Conservation (phyloP, 2,329 filamentous ascomycete genomes). For the Nannizzia gypsea region DNA sequence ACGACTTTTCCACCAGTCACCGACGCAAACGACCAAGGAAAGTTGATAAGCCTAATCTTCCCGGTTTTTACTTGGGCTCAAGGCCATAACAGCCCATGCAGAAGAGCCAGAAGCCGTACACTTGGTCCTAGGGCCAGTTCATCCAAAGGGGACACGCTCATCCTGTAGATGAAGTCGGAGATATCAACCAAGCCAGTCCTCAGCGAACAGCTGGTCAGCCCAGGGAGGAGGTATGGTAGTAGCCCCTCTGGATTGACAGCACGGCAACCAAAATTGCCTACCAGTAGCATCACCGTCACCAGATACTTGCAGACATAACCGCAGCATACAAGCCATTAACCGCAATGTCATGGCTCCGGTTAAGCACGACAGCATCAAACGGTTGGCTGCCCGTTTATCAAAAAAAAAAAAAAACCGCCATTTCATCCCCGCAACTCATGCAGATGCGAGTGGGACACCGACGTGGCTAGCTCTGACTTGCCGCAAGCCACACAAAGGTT, state of each 20-base stretch:
- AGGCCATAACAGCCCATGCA: neutral
- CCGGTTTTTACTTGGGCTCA: neutral
- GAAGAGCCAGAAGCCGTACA: neutral
- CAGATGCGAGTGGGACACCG: constrained; percentile 1
- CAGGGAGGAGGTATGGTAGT: too few species aligned
- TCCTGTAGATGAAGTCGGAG: neutral
- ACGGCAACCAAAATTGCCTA: neutral
- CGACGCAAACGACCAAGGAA: too few species aligned
- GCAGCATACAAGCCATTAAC: neutral
- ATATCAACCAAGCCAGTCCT: neutral
- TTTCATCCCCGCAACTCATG: neutral
- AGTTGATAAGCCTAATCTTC: neutral
- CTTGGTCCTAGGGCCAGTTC: neutral
- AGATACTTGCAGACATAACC: neutral
- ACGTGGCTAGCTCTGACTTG: constrained; percentile 3
- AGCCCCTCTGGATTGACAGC: neutral
- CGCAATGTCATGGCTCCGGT: neutral
- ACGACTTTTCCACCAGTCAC: too few species aligned
- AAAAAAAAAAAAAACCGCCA: neutral
- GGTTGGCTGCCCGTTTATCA: neutral
- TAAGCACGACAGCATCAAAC: neutral
- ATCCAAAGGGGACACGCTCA: neutral
- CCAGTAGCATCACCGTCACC: neutral
- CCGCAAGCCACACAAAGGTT: neutral
- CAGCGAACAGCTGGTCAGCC: neutral